Percentiles rank a stretch among this genome's conserved stretches.
Evolutionary conservation across 2,329 filamentous ascomycete species (phyloP).

Genomic region (Xylaria sp.): DNA sequence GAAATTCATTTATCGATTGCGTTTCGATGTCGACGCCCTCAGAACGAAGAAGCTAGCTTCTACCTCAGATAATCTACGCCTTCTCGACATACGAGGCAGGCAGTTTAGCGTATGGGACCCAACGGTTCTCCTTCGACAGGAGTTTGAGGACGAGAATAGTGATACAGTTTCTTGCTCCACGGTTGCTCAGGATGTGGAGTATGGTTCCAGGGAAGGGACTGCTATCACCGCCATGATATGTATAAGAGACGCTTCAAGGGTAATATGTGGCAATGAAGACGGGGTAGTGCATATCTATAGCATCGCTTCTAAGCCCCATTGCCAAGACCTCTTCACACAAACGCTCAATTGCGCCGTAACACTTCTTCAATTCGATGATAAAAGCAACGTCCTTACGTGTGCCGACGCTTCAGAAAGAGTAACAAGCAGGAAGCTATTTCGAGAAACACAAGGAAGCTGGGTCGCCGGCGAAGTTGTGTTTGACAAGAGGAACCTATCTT

Average conservation of each 20-base stretch:
- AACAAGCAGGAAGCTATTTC: constrained; percentile 11
- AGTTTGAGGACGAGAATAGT: constrained; percentile 37
- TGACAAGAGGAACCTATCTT: background rate
- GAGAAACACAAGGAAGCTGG: background rate
- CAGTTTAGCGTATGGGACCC: constrained; percentile 47
- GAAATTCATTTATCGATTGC: constrained; percentile 35
- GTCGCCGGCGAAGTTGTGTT: background rate
- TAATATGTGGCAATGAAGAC: constrained; percentile 41
- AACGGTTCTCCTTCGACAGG: constrained; percentile 39
- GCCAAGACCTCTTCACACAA: constrained; percentile 38
- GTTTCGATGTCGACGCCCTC: constrained; percentile 19
- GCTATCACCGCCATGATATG: constrained; percentile 39
- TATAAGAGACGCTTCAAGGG: background rate
- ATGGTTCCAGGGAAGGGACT: background rate
- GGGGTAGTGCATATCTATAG: constrained; percentile 41
- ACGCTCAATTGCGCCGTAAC: constrained; percentile 6
- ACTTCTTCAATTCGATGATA: constrained; percentile 40
- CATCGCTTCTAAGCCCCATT: constrained; percentile 29
- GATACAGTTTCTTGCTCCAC: constrained; percentile 31
- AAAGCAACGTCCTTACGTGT: constrained; percentile 27
- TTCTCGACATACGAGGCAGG: constrained; percentile 41
- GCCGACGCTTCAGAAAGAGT: constrained; percentile 32
- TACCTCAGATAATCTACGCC: constrained; percentile 36
- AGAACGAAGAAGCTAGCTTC: constrained; percentile 38
- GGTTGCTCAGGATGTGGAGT: background rate